Percentiles rank a stretch among this genome's conserved stretches.
phyloP scores from a whole-genome alignment of 2,329 filamentous ascomycete genomes.

The Xylaria polymorpha region DNA sequence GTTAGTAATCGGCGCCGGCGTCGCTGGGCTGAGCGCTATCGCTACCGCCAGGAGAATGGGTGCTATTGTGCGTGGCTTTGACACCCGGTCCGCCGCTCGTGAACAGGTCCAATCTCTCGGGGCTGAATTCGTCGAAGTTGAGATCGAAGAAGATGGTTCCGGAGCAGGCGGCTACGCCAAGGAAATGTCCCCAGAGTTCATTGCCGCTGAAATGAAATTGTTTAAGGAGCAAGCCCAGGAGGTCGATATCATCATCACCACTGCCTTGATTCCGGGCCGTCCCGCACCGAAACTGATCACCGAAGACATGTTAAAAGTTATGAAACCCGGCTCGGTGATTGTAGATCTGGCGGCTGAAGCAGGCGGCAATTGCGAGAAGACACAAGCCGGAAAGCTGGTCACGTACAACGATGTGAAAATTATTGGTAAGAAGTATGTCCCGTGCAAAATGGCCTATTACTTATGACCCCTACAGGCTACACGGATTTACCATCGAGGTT shows the following conservation, averaged over 20 bases:
- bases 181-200: slow-evolving; percentile 94
- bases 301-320: slow-evolving; percentile 80
- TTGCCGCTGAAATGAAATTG: slow-evolving; percentile 91
- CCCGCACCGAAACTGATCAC: slow-evolving; percentile 87
- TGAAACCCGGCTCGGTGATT: slow-evolving; percentile 90
- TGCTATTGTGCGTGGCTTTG: slow-evolving; percentile 89
- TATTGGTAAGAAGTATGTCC: slow-evolving; percentile 69
- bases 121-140: slow-evolving; percentile 89
- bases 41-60: slow-evolving; percentile 87
- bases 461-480: slow-evolving; percentile 66
- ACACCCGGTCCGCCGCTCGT: slow-evolving; percentile 86
- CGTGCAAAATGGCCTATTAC: slow-evolving; percentile 10
- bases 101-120: slow-evolving; percentile 93
- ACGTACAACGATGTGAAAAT: slow-evolving; percentile 83
- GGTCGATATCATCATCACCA: slow-evolving; percentile 93
- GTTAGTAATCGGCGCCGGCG: slow-evolving; percentile 88
- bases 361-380: slow-evolving; percentile 88
- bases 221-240: slow-evolving; percentile 89
- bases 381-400: slow-evolving; percentile 76
- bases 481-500: slow-evolving; percentile 88
- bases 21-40: slow-evolving; percentile 89
- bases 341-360: slow-evolving; percentile 90
- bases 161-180: slow-evolving; percentile 91
- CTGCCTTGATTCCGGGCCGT: slow-evolving; percentile 87
- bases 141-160: slow-evolving; percentile 84